Conservation (phyloP, 2,329 filamentous ascomycete species). For the Diaporthe nobilis region DNA sequence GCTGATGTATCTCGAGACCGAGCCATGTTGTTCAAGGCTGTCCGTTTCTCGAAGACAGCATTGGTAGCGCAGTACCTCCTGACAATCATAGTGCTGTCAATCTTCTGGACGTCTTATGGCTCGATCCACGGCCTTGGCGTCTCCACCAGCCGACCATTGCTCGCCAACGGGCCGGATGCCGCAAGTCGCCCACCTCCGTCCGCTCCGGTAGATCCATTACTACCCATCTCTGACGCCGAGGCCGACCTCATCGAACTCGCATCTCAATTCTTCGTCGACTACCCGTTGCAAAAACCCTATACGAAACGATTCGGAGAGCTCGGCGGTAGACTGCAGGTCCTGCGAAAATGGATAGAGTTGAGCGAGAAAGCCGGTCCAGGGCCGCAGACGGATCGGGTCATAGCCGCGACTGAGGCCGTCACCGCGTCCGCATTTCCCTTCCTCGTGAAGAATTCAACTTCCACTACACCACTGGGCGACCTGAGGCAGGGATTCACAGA, state of each 20-base stretch:
- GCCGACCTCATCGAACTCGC: slow-evolving; percentile 15
- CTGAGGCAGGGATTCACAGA: slow-evolving; percentile 42
- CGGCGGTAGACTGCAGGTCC: slow-evolving; percentile 4
- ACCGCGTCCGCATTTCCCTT: slow-evolving; percentile 48
- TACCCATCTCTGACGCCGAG: background rate
- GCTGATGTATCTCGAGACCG: background rate
- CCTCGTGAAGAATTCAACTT: slow-evolving; percentile 40
- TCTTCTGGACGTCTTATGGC: slow-evolving; percentile 14
- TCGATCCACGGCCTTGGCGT: slow-evolving; percentile 29
- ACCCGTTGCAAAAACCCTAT: slow-evolving; percentile 8
- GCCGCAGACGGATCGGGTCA: background rate
- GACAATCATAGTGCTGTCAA: background rate
- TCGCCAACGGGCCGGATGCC: background rate
- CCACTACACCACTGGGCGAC: slow-evolving; percentile 43
- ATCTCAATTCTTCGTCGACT: background rate
- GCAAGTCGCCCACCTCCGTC: background rate
- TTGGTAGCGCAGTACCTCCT: slow-evolving; percentile 4
- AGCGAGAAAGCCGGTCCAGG: slow-evolving; percentile 15
- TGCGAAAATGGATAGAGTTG: slow-evolving; percentile 12
- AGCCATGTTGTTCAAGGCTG: slow-evolving; percentile 29
- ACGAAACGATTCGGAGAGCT: slow-evolving; percentile 5
- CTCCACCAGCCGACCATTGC: background rate
- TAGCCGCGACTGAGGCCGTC: slow-evolving; percentile 38
- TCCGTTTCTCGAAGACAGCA: slow-evolving; percentile 16
- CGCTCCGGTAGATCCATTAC: background rate